Percentiles rank a stretch among this genome's conserved stretches.
Evolutionary conservation across 345 rosid species (phyloP).

Genomic region (Populus nigra): DNA sequence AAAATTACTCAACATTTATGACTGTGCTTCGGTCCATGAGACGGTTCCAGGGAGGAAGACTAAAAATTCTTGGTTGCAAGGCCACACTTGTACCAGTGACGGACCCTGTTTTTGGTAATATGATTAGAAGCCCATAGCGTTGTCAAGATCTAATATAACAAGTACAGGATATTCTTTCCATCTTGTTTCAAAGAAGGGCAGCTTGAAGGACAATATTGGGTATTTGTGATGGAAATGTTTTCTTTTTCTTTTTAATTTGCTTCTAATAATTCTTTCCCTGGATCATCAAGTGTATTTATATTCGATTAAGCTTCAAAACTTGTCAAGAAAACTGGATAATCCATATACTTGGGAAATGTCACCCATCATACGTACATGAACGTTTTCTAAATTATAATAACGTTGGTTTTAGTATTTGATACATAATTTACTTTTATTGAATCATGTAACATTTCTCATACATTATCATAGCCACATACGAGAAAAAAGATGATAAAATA

Average conservation of each 20-base stretch:
- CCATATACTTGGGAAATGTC: background rate
- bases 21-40: background rate
- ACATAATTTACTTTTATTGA: background rate
- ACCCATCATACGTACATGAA: background rate
- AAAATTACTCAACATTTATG: background rate
- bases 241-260: background rate
- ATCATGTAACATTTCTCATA: background rate
- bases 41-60: background rate
- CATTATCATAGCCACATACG: background rate
- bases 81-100: background rate
- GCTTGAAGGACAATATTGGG: background rate
- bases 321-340: background rate
- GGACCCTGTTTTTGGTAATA: background rate
- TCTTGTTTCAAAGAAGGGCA: too few species aligned
- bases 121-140: background rate
- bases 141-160: too few species aligned
- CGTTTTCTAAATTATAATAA: background rate
- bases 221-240: background rate
- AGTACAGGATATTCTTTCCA: background rate
- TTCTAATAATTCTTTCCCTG: background rate
- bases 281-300: background rate
- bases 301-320: background rate
- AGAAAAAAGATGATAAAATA: too few species aligned
- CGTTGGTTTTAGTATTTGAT: background rate
- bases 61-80: background rate